Evolutionary conservation across 2,329 filamentous ascomycete genomes (phyloP).

Genomic region (Colletotrichum nymphaeae): DNA sequence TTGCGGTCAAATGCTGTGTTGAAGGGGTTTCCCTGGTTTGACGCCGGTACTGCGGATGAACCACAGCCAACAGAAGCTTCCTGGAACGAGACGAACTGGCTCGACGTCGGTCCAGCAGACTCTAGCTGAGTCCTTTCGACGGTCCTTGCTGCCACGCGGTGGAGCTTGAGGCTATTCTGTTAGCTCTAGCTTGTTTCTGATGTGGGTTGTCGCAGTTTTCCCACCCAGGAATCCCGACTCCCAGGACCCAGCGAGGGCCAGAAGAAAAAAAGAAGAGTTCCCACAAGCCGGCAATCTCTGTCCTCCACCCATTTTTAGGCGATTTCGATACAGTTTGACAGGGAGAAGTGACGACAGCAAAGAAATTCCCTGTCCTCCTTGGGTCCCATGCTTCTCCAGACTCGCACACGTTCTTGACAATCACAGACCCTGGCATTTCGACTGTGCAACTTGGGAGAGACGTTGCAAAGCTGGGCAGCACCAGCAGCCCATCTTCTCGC

Average conservation of each 20-base stretch:
- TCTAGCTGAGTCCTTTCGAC: constrained; percentile 17
- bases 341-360: background rate
- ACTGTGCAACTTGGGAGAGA: background rate
- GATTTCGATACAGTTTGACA: constrained; percentile 8
- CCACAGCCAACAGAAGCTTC: constrained; percentile 20
- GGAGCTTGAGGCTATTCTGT: constrained; percentile 18
- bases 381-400: background rate
- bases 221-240: background rate
- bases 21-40: constrained; percentile 16
- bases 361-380: background rate
- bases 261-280: background rate
- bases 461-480: background rate
- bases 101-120: constrained; percentile 14
- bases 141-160: constrained; percentile 27
- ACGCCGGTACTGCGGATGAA: constrained; percentile 9
- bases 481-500: background rate
- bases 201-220: background rate
- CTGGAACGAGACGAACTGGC: background rate
- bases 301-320: background rate
- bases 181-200: background rate
- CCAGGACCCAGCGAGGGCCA: background rate
- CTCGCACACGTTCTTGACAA: background rate
- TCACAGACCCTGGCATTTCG: background rate
- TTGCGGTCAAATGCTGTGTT: constrained; percentile 23
- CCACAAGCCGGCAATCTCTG: background rate